Base-by-base conservation (phyloP, 208 protist species). In the Phytomonas sp. region DNA sequence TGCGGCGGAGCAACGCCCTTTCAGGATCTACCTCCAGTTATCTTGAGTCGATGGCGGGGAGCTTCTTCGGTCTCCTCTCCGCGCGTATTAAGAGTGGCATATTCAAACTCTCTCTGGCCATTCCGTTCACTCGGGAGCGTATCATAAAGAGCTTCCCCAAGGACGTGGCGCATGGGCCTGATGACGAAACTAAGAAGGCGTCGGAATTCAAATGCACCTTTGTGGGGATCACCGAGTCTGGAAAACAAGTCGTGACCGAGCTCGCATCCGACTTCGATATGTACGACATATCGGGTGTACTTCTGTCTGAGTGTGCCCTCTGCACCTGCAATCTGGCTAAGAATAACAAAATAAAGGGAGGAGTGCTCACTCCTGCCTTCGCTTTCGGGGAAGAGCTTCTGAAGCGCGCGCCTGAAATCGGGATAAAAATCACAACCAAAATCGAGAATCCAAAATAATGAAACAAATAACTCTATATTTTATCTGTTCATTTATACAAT, bases 1-100 rank as follows among this genome's bases (percentile, higher is more conserved):
- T 97, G 66, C 86, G 92, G 31, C 87, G 92, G 62, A 91, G 79
- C 51, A 93, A 92, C 83, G 82, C 85, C 37, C 81, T 97, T 26
- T 68, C 81, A 66, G 75, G 76, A 26, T 81, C 74, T 30, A 68
- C 74, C 9, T 79, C 88, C 26, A 71, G 75, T 11, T 93, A 92
- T 75, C 60, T 82, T 51, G 84, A 94, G 83, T 65, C 72, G 8
- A 62, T 69, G 29, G 72, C 79, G 59, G 88, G 83, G 17, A 56
- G 72, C 17, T 70, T 92, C 37, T 32, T 74, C 20, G 26, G n/a
- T 15, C 68, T 78, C 40, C 23, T 85, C 29, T 31, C 11, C 46
- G 32, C 73, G 40, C 83, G 77, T 15, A 7, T 86, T 13, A 43
- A 29, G 4, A 62, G 60, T 29, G 83, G 83, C 64, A 15, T 76